Percentiles rank a stretch among this genome's conserved stretches.
Conservation (phyloP, 805 yeast species). For the Diddensiella transvaalensis region DNA sequence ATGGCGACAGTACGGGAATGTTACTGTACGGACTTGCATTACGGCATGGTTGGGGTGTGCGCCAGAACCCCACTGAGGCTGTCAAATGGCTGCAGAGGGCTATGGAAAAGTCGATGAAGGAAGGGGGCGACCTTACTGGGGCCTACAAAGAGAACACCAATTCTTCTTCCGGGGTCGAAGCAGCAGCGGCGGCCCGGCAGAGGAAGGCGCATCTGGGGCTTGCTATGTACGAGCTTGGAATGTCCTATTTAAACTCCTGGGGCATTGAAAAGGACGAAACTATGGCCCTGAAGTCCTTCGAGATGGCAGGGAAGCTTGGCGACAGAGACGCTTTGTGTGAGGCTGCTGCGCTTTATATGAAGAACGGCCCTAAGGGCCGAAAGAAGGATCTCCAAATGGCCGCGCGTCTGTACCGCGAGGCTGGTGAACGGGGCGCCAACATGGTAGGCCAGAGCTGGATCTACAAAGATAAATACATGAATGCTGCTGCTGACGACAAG, state of each 20-base stretch:
- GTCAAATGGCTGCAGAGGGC: constrained; percentile 60
- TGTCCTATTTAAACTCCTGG: constrained; percentile 52
- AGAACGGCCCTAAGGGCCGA: constrained; percentile 46
- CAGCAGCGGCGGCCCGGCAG: background rate
- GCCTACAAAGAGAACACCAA: constrained; percentile 1
- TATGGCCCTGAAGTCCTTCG: constrained; percentile 56
- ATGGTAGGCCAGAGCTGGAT: constrained; percentile 73
- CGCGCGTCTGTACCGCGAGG: constrained; percentile 66
- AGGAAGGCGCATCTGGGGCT: constrained; percentile 29
- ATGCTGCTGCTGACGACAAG: constrained; percentile 16
- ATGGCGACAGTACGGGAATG: constrained; percentile 66
- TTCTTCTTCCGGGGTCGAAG: background rate
- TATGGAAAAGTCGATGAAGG: constrained; percentile 26
- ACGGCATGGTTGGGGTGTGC: constrained; percentile 65
- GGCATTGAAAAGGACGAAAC: constrained; percentile 53
- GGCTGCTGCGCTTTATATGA: constrained; percentile 65
- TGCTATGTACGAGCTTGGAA: constrained; percentile 60
- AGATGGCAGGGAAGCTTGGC: constrained; percentile 65
- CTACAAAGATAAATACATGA: constrained; percentile 61
- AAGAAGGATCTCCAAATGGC: constrained; percentile 60
- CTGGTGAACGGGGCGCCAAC: constrained; percentile 58
- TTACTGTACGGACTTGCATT: constrained; percentile 64
- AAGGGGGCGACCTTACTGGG: constrained; percentile 1
- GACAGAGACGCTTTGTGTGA: constrained; percentile 64
- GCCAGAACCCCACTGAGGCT: constrained; percentile 51